Percentiles rank a stretch among this genome's conserved stretches.
Conservation (phyloP, 2,329 filamentous ascomycete genomes). For the Verticillium albo-atrum region DNA sequence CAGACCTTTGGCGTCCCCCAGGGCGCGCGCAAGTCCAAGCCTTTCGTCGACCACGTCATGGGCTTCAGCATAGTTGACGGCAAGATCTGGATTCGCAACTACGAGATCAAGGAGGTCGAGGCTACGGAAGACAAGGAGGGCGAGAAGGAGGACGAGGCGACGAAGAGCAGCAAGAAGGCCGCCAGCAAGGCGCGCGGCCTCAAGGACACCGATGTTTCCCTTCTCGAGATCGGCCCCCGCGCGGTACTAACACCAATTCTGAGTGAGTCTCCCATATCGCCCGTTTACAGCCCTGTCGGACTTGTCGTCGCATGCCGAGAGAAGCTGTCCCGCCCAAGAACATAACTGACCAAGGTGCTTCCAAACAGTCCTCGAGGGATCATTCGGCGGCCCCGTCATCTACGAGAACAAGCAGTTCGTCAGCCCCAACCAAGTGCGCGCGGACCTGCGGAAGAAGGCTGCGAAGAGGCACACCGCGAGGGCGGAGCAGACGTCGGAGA, state of each 20-base stretch:
- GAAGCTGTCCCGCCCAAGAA: neutral
- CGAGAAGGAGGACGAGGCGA: neutral
- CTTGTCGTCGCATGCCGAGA: too few species aligned
- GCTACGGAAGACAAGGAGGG: slow-evolving; percentile 15
- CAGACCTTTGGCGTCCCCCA: slow-evolving; percentile 92
- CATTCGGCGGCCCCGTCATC: slow-evolving; percentile 92
- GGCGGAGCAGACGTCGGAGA: slow-evolving; percentile 68
- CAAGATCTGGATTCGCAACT: slow-evolving; percentile 45
- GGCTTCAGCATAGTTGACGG: slow-evolving; percentile 85
- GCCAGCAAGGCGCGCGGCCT: slow-evolving; percentile 30
- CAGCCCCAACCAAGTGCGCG: slow-evolving; percentile 87
- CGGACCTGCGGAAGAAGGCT: slow-evolving; percentile 73
- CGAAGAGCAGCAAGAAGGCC: slow-evolving; percentile 25
- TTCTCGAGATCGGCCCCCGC: slow-evolving; percentile 90
- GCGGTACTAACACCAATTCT: slow-evolving; percentile 88
- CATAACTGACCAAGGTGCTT: neutral
- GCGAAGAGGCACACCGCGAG: slow-evolving; percentile 74
- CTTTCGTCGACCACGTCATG: slow-evolving; percentile 94
- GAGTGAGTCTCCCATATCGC: neutral
- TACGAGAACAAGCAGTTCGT: slow-evolving; percentile 99
- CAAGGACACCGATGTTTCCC: slow-evolving; percentile 69
- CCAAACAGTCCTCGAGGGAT: slow-evolving; percentile 78
- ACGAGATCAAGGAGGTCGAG: slow-evolving; percentile 63
- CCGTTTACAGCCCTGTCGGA: neutral
- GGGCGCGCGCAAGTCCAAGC: slow-evolving; percentile 83